Evolutionary conservation across 75 land plant genomes (phyloP).

Genomic region (Azolla pinnata): DNA sequence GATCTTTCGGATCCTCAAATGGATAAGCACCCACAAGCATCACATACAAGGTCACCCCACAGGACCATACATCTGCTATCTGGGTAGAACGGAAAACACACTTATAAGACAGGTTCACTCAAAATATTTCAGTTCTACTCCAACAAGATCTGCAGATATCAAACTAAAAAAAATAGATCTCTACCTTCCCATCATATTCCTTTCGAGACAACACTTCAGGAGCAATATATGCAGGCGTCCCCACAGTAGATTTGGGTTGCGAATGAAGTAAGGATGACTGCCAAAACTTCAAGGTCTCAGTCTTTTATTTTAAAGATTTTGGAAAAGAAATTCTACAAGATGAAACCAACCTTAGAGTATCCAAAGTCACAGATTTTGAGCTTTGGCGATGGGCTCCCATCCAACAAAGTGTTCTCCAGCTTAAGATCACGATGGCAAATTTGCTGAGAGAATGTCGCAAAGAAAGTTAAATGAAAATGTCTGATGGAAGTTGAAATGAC

Average conservation of each 20-base stretch:
- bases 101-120: neutral
- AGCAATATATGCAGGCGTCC: constrained; percentile 61
- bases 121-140: neutral
- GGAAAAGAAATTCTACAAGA: no score
- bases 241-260: constrained; percentile 60
- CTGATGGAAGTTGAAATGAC: no score
- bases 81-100: constrained; percentile 1
- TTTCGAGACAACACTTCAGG: constrained; percentile 54
- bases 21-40: constrained; percentile 45
- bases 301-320: neutral
- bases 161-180: neutral
- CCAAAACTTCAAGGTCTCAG: neutral
- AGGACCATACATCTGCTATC: constrained; percentile 54
- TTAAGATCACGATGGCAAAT: constrained; percentile 52
- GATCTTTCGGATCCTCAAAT: constrained; percentile 49
- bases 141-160: neutral
- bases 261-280: constrained; percentile 52
- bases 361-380: constrained; percentile 59
- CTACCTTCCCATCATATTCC: constrained; percentile 61
- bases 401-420: constrained; percentile 45
- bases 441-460: constrained; percentile 25
- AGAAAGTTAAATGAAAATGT: neutral
- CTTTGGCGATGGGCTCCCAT: constrained; percentile 39
- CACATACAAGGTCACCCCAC: constrained; percentile 46
- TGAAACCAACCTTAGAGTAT: constrained; percentile 34